Evolutionary conservation across 73 alveolate genomes (phyloP).

Genomic region (Paramecium biaurelia): DNA sequence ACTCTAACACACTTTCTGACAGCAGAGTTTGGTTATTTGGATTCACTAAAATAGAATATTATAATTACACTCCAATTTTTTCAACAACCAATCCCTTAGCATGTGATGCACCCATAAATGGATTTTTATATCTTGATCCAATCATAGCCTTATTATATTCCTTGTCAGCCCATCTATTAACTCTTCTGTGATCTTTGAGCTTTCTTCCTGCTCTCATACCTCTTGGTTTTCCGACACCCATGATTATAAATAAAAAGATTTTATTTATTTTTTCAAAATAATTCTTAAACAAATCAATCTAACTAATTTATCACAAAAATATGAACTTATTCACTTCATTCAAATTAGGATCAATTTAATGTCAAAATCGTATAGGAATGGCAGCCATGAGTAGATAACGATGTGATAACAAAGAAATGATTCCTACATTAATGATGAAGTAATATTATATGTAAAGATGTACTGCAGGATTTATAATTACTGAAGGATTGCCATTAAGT

Average conservation of each 20-base stretch:
- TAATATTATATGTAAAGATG: background rate
- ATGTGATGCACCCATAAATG: conserved; percentile 83
- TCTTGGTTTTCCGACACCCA: conserved; percentile 69
- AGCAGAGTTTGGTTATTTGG: conserved; percentile 86
- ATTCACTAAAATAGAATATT: conserved; percentile 56
- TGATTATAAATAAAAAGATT: conserved; percentile 10
- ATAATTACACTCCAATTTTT: conserved; percentile 65
- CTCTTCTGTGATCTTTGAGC: conserved; percentile 67
- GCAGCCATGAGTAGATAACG: conserved; percentile 11
- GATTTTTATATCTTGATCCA: conserved; percentile 78
- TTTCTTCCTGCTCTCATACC: conserved; percentile 69
- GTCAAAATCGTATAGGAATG: background rate
- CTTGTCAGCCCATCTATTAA: conserved; percentile 79
- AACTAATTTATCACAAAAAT: background rate
- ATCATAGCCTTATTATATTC: conserved; percentile 75
- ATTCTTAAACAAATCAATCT: background rate
- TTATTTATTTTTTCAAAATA: conserved; percentile 43
- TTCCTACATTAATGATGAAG: background rate
- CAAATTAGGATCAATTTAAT: background rate
- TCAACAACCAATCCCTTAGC: conserved; percentile 80
- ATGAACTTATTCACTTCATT: background rate
- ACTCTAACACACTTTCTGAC: conserved; percentile 87
- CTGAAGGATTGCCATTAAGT: background rate
- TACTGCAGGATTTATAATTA: background rate
- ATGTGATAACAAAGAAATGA: conserved; percentile 3